phyloP scores from a whole-genome alignment of 192 early-diverging fungal species.

The Coemansia sp. region DNA sequence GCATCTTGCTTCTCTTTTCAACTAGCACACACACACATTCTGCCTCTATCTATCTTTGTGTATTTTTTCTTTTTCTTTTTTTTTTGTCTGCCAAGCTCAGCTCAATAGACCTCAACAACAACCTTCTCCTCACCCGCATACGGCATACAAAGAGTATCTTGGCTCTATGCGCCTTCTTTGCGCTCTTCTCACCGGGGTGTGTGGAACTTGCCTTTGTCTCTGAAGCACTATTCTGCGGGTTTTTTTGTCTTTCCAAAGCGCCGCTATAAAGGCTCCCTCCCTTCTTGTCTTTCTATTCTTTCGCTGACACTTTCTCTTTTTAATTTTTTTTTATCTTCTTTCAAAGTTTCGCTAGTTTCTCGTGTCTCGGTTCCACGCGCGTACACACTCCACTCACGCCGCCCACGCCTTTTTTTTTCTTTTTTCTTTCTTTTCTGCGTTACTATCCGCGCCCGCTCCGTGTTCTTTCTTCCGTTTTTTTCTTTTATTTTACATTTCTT shows the following conservation, averaged over 20 bases:
- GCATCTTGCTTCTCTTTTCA: not conserved
- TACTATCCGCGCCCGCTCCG: conserved; percentile 14
- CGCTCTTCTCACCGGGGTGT: not conserved
- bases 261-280: conserved; percentile 1
- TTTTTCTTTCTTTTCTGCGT: conserved; percentile 15
- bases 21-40: not conserved
- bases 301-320: conserved; percentile 12
- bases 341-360: conserved; percentile 8
- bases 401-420: conserved; percentile 5
- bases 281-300: conserved; percentile 10
- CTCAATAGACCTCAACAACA: not conserved
- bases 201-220: conserved; percentile 5
- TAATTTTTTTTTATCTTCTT: conserved; percentile 12
- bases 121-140: conserved; percentile 9
- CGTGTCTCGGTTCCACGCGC: conserved; percentile 41
- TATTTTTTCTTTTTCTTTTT: not conserved
- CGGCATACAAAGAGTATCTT: conserved; percentile 6
- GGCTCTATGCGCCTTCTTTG: conserved; percentile 7
- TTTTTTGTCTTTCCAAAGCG: conserved; percentile 8
- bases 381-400: conserved; percentile 21
- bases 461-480: conserved; percentile 14
- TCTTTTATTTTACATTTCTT: conserved; percentile 14
- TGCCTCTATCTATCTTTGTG: not conserved
- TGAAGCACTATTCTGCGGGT: conserved; percentile 4
- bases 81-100: not conserved